Base-by-base conservation (phyloP, 805 yeast genomes). In the Kuraishia piskuri region DNA sequence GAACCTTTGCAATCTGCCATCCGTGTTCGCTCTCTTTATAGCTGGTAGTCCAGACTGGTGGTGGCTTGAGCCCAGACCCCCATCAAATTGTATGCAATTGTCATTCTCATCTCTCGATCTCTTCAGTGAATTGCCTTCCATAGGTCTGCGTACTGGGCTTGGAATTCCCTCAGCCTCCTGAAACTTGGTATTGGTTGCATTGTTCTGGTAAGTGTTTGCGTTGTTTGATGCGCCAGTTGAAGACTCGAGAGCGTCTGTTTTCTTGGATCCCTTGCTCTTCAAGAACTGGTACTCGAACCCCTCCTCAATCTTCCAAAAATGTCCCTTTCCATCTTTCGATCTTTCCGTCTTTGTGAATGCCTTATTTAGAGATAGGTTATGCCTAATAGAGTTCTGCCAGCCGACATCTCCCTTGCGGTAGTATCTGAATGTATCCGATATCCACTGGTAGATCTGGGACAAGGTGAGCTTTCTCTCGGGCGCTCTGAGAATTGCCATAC, bases 361-460 rank as follows among this genome's bases (percentile, higher is more conserved):
- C 65, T 94, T 94, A 69, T 92, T 94, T 61, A 92, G 76, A 12
- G 97, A 90, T 26, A 92, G 73, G 60, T 94, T 92, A 69, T 92
- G 99, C 57, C 99, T 83, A 57, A 92, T 94, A 36, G 97, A 91
- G 70, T 92, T 92, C 69, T 92, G 97, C 99, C 99, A 92, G 24
- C 97, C 97, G 10, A 89, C 86, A 60, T 90, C 96, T 55, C 88
- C 86, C 57, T 80, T 82, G 58, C 84, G 82, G 69, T 94, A 94
- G 66, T 85, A 92, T 57, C 76, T 79, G 68, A 91, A 92, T 40
- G 95, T 86, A 48, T 82, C 83, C 8, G 94, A 82, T 48, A 92
- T 94, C 99, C 99, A 92, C 60, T 75, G 77, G 71, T 92, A 92
- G 46, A 92, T 94, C 63, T 90, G 96, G 0, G 94, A 78, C 52